Base-by-base conservation (phyloP, 257 asterid species). In the Leonotis leonurus region DNA sequence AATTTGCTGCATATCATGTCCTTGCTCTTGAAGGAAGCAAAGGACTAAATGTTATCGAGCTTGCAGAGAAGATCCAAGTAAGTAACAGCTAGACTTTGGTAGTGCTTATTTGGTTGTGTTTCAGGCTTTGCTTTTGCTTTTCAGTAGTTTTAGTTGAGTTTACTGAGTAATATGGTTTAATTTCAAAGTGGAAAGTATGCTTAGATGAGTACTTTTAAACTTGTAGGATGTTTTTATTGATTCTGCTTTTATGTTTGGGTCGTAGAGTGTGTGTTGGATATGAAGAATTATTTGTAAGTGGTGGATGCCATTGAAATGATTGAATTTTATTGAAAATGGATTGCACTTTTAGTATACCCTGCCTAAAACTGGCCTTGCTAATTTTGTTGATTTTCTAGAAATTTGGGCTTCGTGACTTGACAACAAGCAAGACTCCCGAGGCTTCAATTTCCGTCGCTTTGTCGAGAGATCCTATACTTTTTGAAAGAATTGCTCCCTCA, bases 1-100 rank as follows among this genome's bases (percentile, higher is more conserved):
- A 93, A 69, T 93, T 89, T 84, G 99, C 99, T 74, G 99, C 99
- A 49, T 93, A 93, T 71, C 99, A 93, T 78, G 96, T 93, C 62
- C 99, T 93, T 72, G 95, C 99, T 72, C 94, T 93, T 26, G 99
- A 90, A 74, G 99, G 97, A 70, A 86, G 90, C 88, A 85, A 82
- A 74, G 99, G 99, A 53, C 72, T 93, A 55, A 89, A 87, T 63
- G 99, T 93, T 45, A 78, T 90, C 63, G 99, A 93, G 53, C 84
- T 93, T 48, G 99, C 99, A 1, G 97, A 93, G 56, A 90, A 86
- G 82, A 93, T 93, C 78, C 99, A 93, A 86, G 99, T 93, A 78
- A 64, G 60, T 66, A n/a, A 43, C 35, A 61, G 60, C 57, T 69
- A 29, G 46, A 54, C 41, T 46, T 56, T 18, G 57, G 44, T 55